Base-by-base conservation (phyloP, 176 grass and related monocot species). In the Hordeum marinum region DNA sequence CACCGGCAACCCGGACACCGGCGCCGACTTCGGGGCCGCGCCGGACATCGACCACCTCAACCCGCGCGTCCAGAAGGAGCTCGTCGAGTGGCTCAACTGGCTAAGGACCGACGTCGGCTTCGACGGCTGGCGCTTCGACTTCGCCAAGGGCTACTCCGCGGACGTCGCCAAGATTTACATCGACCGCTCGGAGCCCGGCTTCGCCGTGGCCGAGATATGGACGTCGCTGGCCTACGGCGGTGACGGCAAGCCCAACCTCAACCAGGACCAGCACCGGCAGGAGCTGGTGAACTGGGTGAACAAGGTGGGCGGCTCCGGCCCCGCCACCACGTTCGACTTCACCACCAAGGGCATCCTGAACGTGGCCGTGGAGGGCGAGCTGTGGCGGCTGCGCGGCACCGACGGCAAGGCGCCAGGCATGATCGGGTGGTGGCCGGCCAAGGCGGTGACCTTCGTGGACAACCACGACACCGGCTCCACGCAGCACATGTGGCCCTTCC, bases 21-120 rank as follows among this genome's bases (percentile, higher is more conserved):
- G 91, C 36, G 76, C 26, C 11, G 80, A 76, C 82, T 92, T 81
- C 73, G 81, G 46, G 5, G 84, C 61, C 15, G 91, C 84, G 0
- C 87, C 91, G 1, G 91, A 92, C 78, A 84, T 92, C 74, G 91
- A 92, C 76, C 91, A 92, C 86, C 91, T 93, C 65, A 93, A 93
- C 17, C 41, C 12, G n/a, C 83, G 74, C 46, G 89, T 93, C 5
- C 68, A 72, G 37, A 41, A 63, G 85, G 91, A 93, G 54, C 87
- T 93, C 77, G 66, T 72, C n/a, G 21, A 42, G 21, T 72, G 68
- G 68, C 68, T 72, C 68, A 72, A 72, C 39, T 72, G 68, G 68
- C 68, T 72, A 37, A 72, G 24, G 68, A 4, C 68, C n/a, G 68
- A 72, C 68, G 3, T 72, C 68, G 68, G 68, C 68, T 72, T 72